Base-by-base conservation (phyloP, 2,329 filamentous ascomycete species). In the Amesomyces nigricolor region DNA sequence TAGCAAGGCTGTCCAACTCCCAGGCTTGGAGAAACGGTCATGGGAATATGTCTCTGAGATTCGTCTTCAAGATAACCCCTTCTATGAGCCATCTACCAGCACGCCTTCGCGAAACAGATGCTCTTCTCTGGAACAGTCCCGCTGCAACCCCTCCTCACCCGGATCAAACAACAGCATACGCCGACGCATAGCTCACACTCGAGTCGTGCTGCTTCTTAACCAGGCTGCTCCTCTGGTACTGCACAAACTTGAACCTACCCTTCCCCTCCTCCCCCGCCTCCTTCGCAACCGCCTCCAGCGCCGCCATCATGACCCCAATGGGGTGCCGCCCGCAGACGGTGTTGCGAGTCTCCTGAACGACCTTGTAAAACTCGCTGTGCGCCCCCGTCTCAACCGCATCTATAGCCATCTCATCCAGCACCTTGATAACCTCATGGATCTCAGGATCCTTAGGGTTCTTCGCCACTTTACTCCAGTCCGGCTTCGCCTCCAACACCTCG, bases 311-410 rank as follows among this genome's bases (percentile, higher is more conserved):
- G 4, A 97, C 86, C 0, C 94, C 91, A 64, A 99, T 97, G 0
- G 94, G 94, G 73, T 99, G 94, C 47, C 92, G 79, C 3, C 94
- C 94, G 66, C 94, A 99, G 0, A 99, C 89, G 0, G 94, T 96
- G 65, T 99, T 99, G 13, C 82, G 82, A 0, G 92, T 97, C 37
- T 81, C 73, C 51, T 77, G 72, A 17, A 99, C 71, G 40, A 83
- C 85, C 2, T 81, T 75, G 14, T 89, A 75, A 69, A 96, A 97
- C 0, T 71, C 73, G 19, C 80, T 74, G 64, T 95, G 87, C 7
- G 72, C 77, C 1, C 92, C 91, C 2, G 83, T 84, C 67, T 91
- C 84, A 40, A 97, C 88, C 0, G 89, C 90, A 49, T 86, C 81
- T 79, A 97, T 96, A 40, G 89, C 89, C 35, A 86, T 77, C 58